Conservation (phyloP, 129 eudicot genomes). For the Calendula officinalis region DNA sequence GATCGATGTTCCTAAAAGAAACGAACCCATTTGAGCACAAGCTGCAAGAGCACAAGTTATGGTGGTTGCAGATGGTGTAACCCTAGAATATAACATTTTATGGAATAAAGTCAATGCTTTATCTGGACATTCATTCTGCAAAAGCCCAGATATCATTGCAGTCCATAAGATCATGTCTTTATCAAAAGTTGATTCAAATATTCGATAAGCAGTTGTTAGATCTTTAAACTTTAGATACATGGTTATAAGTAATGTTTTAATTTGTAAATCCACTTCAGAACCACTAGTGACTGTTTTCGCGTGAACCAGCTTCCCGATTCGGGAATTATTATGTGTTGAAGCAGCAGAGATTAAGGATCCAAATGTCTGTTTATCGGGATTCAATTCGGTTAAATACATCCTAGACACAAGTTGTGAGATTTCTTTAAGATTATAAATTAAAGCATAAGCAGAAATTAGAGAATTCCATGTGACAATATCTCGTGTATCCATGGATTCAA, state of each 20-base stretch:
- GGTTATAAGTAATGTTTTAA: conserved; percentile 62
- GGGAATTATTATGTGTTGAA: conserved; percentile 34
- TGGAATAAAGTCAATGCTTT: conserved; percentile 50
- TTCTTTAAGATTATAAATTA: conserved; percentile 40
- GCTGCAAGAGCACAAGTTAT: conserved; percentile 76
- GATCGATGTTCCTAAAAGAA: conserved; percentile 51
- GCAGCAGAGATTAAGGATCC: conserved; percentile 56
- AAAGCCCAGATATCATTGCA: conserved; percentile 87
- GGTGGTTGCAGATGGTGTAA: conserved; percentile 57
- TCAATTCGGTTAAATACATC: conserved; percentile 49
- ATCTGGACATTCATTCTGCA: conserved; percentile 61
- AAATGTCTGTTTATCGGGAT: conserved; percentile 74
- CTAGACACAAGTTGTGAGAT: conserved; percentile 39
- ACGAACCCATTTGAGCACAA: conserved; percentile 59
- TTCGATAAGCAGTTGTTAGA: conserved; percentile 36
- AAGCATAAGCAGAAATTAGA: conserved; percentile 64
- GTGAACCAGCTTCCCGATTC: conserved; percentile 60
- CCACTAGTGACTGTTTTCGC: conserved; percentile 57
- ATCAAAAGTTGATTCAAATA: conserved; percentile 47
- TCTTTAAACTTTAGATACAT: conserved; percentile 60
- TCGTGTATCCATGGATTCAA: conserved; percentile 46
- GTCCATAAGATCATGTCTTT: conserved; percentile 81
- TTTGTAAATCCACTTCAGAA: conserved; percentile 45
- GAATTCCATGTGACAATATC: conserved; percentile 91
- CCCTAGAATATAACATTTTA: conserved; percentile 47